Base-by-base conservation (phyloP, 2,329 filamentous ascomycete genomes). In the Rachicladosporium sp. region DNA sequence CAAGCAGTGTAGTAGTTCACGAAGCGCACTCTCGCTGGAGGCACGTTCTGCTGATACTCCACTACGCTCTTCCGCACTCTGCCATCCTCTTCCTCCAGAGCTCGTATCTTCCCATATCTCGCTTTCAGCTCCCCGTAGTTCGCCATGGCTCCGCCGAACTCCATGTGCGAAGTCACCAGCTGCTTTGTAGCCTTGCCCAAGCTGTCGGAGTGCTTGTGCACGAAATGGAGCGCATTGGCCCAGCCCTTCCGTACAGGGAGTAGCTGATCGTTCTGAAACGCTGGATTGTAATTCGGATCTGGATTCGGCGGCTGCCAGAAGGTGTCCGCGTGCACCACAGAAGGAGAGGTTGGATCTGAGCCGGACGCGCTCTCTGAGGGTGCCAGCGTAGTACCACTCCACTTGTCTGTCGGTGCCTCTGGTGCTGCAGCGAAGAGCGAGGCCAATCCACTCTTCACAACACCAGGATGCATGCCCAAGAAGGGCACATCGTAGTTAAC, bases 1-100 rank as follows among this genome's bases (percentile, higher is more conserved):
- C 82, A 87, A n/a, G 82, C 73, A 1, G 87, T 93, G 56, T 89
- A 94, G 57, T 93, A 94, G 55, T 94, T 94, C 42, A 85, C 70
- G 52, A 94, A 94, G 10, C 86, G 73, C 8, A 91, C 74, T 38
- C 80, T 68, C 2, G 67, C 64, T 2, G 64, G 63, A 38, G 43
- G 36, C 9, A 41, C 40, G 10, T 40, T 44, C 10, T 40, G 43
- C 10, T 40, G 36, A 27, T 27, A 27, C 23, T 48, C 42, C 1
- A 54, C 59, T 33, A 48, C 55, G 32, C 67, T 64, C 13, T 46
- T 45, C 11, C 58, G 50, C 6, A 56, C 46, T 7, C 40, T 40
- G 10, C 80, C 76, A 41, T 83, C 73, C 4, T 78, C 65, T 52
- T 83, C 78, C 55, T 93, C 86, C 7, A 93, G 64, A 2, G 70